phyloP scores from a whole-genome alignment of 768 basidiomycete species.

The Suillus subaureus region DNA sequence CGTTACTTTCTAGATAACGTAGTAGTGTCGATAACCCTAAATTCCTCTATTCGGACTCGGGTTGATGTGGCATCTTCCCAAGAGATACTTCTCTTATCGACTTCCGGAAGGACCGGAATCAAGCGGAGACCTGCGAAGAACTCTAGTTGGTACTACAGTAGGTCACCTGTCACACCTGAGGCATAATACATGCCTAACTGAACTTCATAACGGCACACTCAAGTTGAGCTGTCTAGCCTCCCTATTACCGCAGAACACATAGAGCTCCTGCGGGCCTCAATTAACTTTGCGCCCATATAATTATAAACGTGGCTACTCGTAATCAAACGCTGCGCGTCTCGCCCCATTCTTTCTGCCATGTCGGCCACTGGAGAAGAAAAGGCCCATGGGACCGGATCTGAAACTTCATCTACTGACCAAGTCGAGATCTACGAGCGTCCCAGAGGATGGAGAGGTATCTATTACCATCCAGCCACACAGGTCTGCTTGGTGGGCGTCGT shows the following conservation, averaged over 20 bases:
- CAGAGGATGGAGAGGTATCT: constrained; percentile 54
- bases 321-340: background rate
- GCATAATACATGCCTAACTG: background rate
- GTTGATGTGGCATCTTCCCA: background rate
- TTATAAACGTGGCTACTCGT: background rate
- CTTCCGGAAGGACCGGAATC: background rate
- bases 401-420: background rate
- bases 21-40: background rate
- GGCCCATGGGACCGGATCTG: constrained; percentile 6
- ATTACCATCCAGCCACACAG: constrained; percentile 50
- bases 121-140: constrained; percentile 1
- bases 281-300: constrained; percentile 5
- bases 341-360: constrained; percentile 3
- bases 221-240: background rate
- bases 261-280: background rate
- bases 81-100: constrained; percentile 4
- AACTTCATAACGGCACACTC: background rate
- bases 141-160: background rate
- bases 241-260: background rate
- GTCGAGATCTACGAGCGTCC: constrained; percentile 47
- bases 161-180: background rate
- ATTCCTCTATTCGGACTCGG: constrained; percentile 1
- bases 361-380: constrained; percentile 10
- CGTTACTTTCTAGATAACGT: constrained; percentile 1
- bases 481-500: constrained; percentile 69